These are phyloP conservation scores for Trichoderma atrobrunneum DNA, from an alignment of 2,329 filamentous ascomycete species.

Conservation along the genomic window DNA sequence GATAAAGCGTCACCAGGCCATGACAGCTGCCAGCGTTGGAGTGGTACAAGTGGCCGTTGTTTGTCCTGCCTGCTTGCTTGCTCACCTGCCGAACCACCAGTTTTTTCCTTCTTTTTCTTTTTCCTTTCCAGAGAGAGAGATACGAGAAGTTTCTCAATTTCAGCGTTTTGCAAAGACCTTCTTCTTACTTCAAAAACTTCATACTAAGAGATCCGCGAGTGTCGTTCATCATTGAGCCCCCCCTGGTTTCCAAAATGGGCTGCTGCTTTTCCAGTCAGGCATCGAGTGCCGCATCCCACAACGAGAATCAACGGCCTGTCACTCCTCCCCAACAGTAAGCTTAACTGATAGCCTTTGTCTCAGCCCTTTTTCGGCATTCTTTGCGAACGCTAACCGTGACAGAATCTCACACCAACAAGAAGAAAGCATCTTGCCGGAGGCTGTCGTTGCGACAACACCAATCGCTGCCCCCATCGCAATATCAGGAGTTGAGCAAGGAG, in stretches of 20 bases:
- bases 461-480: background rate
- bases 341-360: background rate
- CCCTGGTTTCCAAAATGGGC: slow-evolving; percentile 1
- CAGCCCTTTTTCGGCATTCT: background rate
- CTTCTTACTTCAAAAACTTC: background rate
- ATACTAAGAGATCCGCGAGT: background rate
- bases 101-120: background rate
- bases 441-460: background rate
- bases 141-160: background rate
- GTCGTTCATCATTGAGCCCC: background rate
- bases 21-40: slow-evolving; percentile 12
- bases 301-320: background rate
- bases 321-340: slow-evolving; percentile 14
- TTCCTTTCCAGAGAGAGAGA: background rate
- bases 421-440: background rate
- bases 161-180: background rate
- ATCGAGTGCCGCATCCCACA: background rate
- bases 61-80: slow-evolving; percentile 3
- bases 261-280: slow-evolving; percentile 18
- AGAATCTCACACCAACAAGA: background rate
- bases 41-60: slow-evolving; percentile 14
- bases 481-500: background rate
- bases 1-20: background rate
- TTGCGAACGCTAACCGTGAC: background rate
- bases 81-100: background rate